These are phyloP conservation scores for Diaporthe citriasiana DNA, from an alignment of 2,329 filamentous ascomycete genomes.

Conservation along the genomic window DNA sequence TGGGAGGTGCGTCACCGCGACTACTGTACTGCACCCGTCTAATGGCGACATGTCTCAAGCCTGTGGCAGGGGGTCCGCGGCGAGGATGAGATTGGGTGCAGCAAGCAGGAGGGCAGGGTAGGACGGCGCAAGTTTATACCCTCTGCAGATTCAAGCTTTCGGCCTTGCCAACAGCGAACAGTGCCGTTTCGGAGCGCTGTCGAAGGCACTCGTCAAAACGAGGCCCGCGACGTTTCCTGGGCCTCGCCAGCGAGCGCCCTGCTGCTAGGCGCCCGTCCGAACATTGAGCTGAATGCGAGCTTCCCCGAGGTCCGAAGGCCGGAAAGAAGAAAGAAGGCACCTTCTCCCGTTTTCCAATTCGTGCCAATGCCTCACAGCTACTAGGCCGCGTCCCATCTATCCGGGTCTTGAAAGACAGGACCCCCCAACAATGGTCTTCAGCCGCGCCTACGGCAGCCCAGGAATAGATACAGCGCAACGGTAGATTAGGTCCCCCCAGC, in stretches of 20 bases:
- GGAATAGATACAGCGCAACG: background rate
- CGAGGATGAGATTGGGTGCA: background rate
- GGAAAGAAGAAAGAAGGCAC: background rate
- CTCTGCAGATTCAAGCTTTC: constrained; percentile 16
- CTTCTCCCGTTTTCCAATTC: background rate
- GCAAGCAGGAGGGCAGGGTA: background rate
- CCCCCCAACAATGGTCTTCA: background rate
- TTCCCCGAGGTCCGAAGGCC: constrained; percentile 21
- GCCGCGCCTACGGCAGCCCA: constrained; percentile 23
- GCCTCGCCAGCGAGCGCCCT: background rate
- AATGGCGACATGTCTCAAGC: constrained; percentile 19
- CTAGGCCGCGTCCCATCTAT: constrained; percentile 1
- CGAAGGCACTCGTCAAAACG: background rate
- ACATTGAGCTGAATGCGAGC: background rate
- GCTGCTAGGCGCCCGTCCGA: constrained; percentile 15
- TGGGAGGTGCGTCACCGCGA: constrained; percentile 2
- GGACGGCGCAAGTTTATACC: background rate
- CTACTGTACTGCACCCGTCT: background rate
- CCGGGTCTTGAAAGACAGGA: constrained; percentile 9
- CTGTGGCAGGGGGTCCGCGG: constrained; percentile 10
- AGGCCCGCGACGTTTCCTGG: background rate
- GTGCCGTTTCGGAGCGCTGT: constrained; percentile 12
- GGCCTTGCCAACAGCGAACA: background rate
- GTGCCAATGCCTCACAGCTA: constrained; percentile 6
- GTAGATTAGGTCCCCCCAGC: background rate